Evolutionary conservation across 1,284 basidiomycete genomes (phyloP).

Genomic region (Cutaneotrichosporon sp.): DNA sequence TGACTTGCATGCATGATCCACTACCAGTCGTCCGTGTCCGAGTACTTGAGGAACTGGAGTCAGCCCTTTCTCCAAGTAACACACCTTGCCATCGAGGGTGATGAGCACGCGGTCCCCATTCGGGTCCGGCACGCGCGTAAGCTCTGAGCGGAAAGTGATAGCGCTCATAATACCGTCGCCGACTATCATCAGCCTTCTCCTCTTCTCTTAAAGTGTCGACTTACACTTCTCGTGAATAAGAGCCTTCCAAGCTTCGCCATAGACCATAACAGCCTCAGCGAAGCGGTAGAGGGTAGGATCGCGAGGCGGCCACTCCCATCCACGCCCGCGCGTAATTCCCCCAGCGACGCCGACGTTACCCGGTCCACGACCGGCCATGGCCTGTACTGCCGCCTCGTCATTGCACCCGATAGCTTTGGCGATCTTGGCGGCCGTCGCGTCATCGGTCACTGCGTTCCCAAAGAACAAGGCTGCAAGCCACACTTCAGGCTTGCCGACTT

Average conservation of each 20-base stretch:
- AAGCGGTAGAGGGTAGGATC: constrained; percentile 82
- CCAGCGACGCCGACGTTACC: constrained; percentile 36
- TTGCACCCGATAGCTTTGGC: constrained; percentile 67
- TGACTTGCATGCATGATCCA: neutral
- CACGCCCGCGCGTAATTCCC: constrained; percentile 38
- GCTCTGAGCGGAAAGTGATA: constrained; percentile 74
- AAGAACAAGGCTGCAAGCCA: constrained; percentile 88
- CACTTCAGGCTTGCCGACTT: constrained; percentile 73
- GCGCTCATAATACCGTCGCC: constrained; percentile 90
- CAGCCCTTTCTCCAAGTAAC: neutral
- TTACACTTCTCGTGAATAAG: constrained; percentile 73
- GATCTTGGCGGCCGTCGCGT: constrained; percentile 65
- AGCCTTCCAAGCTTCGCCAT: constrained; percentile 64
- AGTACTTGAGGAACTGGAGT: constrained; percentile 1
- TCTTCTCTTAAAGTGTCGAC: constrained; percentile 45
- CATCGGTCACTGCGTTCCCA: constrained; percentile 72
- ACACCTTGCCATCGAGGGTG: constrained; percentile 70
- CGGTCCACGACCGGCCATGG: constrained; percentile 29
- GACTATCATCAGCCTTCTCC: constrained; percentile 55
- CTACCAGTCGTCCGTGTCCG: constrained; percentile 1
- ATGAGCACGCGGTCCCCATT: constrained; percentile 79
- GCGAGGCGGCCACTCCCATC: constrained; percentile 46
- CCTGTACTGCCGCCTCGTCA: constrained; percentile 47
- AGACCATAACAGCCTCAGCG: constrained; percentile 80
- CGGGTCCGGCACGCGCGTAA: constrained; percentile 72